Evolutionary conservation across 192 early-diverging fungal species (phyloP).

Genomic region (Entomortierella parvispora): DNA sequence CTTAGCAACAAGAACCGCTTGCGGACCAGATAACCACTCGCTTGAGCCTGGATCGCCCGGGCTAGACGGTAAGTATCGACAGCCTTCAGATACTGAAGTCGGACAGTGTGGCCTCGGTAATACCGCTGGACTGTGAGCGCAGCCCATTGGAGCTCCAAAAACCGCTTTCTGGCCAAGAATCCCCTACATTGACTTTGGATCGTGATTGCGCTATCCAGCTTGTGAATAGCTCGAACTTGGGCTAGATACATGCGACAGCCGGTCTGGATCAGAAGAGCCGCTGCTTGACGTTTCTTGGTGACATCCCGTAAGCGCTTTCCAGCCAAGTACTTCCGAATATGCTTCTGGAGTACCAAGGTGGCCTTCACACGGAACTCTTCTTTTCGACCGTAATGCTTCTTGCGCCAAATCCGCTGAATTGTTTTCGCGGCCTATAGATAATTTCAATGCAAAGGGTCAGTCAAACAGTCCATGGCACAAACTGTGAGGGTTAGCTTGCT

Average conservation of each 20-base stretch:
- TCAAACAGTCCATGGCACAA: no score
- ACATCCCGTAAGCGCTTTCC: conserved; percentile 2
- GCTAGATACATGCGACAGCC: conserved; percentile 46
- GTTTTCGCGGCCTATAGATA: conserved; percentile 47
- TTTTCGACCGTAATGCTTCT: conserved; percentile 44
- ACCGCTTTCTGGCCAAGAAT: conserved; percentile 28
- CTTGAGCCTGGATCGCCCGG: conserved; percentile 31
- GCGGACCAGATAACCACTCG: conserved; percentile 24
- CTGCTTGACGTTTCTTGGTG: conserved; percentile 5
- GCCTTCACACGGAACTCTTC: conserved; percentile 31
- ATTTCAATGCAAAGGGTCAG: background rate
- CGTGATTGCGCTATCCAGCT: conserved; percentile 8
- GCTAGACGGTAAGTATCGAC: conserved; percentile 14
- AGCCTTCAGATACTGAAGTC: background rate
- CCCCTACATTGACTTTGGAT: conserved; percentile 29
- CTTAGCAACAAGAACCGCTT: conserved; percentile 29
- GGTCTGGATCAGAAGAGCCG: conserved; percentile 40
- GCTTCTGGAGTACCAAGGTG: conserved; percentile 35
- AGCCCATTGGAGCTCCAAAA: conserved; percentile 28
- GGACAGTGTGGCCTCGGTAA: conserved; percentile 27
- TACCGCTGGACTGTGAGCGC: conserved; percentile 23
- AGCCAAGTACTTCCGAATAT: conserved; percentile 25
- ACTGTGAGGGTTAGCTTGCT: background rate
- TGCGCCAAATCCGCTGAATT: conserved; percentile 51
- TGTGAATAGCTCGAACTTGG: conserved; percentile 17